A percentile compares a stretch with the other conserved stretches of the same genome.
phyloP scores from a whole-genome alignment of 2,329 filamentous ascomycete species.

The Coniochaeta hoffmannii region DNA sequence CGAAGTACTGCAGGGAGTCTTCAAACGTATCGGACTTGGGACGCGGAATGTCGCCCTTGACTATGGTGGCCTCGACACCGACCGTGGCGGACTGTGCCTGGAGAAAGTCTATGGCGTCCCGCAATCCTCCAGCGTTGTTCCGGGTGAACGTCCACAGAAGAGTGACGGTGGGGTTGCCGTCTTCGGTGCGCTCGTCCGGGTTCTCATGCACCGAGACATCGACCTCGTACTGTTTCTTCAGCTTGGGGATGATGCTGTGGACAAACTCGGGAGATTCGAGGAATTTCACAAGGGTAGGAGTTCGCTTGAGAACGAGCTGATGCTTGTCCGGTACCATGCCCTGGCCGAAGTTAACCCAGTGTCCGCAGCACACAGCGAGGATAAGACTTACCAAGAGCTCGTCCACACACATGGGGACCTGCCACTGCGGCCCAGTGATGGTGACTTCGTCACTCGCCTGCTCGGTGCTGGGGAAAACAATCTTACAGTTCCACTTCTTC shows the following conservation, averaged over 20 bases:
- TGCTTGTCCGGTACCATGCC: slow-evolving; percentile 98
- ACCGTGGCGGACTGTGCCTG: slow-evolving; percentile 78
- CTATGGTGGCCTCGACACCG: slow-evolving; percentile 77
- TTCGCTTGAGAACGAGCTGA: slow-evolving; percentile 76
- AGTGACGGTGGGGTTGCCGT: slow-evolving; percentile 50
- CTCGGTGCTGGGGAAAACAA: slow-evolving; percentile 95
- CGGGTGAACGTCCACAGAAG: slow-evolving; percentile 81
- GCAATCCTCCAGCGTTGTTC: slow-evolving; percentile 91
- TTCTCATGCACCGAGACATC: slow-evolving; percentile 69
- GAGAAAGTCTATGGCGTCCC: slow-evolving; percentile 93
- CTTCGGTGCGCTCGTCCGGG: slow-evolving; percentile 48
- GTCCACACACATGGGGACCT: slow-evolving; percentile 94
- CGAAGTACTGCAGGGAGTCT: slow-evolving; percentile 92
- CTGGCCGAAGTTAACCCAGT: slow-evolving; percentile 27
- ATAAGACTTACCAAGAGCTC: slow-evolving; percentile 65
- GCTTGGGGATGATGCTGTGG: slow-evolving; percentile 70
- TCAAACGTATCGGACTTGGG: slow-evolving; percentile 99
- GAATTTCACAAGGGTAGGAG: slow-evolving; percentile 69
- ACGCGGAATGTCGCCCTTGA: slow-evolving; percentile 93
- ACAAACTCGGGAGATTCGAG: slow-evolving; percentile 76
- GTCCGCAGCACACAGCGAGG: not conserved
- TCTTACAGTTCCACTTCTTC: slow-evolving; percentile 99
- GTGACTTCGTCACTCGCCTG: slow-evolving; percentile 94
- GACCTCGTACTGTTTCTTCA: slow-evolving; percentile 88
- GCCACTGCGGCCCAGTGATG: slow-evolving; percentile 94